These are phyloP conservation scores for Phytophthora sojae DNA, from an alignment of 352 stramenopile genomes.

Conservation along the genomic window DNA sequence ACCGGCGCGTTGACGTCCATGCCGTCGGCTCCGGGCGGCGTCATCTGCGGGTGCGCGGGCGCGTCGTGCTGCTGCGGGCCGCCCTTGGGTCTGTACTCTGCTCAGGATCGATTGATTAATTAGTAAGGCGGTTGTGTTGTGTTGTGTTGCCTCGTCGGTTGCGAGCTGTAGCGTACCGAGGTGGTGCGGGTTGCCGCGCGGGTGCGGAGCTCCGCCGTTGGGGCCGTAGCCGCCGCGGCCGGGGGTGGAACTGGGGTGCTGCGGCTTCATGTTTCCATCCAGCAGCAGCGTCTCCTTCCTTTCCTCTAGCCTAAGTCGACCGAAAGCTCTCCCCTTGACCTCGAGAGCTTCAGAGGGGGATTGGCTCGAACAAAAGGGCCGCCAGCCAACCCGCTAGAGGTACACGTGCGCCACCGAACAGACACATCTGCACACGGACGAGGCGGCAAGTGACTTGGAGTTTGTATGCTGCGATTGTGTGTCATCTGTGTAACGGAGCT, in stretches of 20 bases:
- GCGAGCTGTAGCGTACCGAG: slow-evolving; percentile 27
- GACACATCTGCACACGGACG: background rate
- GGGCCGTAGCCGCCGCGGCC: slow-evolving; percentile 38
- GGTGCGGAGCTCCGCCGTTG: slow-evolving; percentile 31
- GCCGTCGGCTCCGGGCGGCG: slow-evolving; percentile 25
- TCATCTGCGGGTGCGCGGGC: slow-evolving; percentile 10
- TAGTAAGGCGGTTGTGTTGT: background rate
- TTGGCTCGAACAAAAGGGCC: slow-evolving; percentile 22
- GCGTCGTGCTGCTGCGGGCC: slow-evolving; percentile 42
- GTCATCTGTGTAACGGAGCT: background rate
- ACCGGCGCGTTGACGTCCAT: slow-evolving; percentile 53
- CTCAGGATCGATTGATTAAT: slow-evolving; percentile 4
- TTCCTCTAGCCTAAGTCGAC: slow-evolving; percentile 20
- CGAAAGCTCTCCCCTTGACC: slow-evolving; percentile 44
- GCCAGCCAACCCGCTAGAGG: slow-evolving; percentile 30
- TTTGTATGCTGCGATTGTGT: slow-evolving; percentile 23
- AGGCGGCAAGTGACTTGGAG: slow-evolving; percentile 8
- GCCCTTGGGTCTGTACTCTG: slow-evolving; percentile 56
- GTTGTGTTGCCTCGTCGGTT: background rate
- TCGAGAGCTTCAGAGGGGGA: slow-evolving; percentile 19
- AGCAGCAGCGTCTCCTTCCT: slow-evolving; percentile 26
- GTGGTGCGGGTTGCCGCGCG: slow-evolving; percentile 52
- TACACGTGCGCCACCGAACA: background rate
- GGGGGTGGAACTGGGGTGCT: slow-evolving; percentile 44
- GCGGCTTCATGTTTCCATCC: slow-evolving; percentile 68